Evolutionary conservation across 257 asterid genomes (phyloP).

Genomic region (Craterostigma plantagineum): DNA sequence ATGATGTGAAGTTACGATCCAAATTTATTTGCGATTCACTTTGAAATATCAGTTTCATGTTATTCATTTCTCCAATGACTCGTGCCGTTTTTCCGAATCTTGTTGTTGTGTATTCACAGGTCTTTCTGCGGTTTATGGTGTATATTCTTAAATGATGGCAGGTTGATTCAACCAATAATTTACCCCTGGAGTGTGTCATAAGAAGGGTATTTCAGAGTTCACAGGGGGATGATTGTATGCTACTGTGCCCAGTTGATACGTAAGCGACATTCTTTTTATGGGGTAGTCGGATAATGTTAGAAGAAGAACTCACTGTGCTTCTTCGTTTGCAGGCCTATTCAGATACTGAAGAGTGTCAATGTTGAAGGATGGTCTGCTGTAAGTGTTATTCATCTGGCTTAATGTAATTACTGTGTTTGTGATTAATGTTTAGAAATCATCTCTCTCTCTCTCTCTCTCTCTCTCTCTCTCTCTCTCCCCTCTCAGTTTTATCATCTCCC

Average conservation of each 20-base stretch:
- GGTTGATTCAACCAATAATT: slow-evolving; percentile 83
- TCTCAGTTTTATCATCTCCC: too few relatives aligned
- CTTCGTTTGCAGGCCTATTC: slow-evolving; percentile 66
- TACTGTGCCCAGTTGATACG: slow-evolving; percentile 96
- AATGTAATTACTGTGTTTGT: slow-evolving; percentile 3
- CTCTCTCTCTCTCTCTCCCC: too few relatives aligned
- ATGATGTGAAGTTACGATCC: too few relatives aligned
- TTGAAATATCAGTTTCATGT: slow-evolving; percentile 2
- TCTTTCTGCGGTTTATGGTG: slow-evolving; percentile 6
- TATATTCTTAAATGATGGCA: slow-evolving; percentile 17
- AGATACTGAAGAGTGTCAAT: slow-evolving; percentile 81
- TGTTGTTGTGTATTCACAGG: background rate
- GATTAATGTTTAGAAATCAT: too few relatives aligned
- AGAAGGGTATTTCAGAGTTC: slow-evolving; percentile 74
- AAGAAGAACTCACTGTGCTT: slow-evolving; percentile 6
- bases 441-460: too few relatives aligned
- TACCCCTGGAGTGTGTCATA: slow-evolving; percentile 74
- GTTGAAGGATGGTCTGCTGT: slow-evolving; percentile 99
- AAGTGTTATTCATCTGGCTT: slow-evolving; percentile 18
- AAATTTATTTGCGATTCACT: too few relatives aligned
- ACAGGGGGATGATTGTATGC: slow-evolving; percentile 78
- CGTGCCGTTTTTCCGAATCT: too few relatives aligned
- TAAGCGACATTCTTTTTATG: slow-evolving; percentile 25
- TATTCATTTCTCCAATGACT: too few relatives aligned
- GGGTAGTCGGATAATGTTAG: background rate